A percentile compares a stretch with the other conserved stretches of the same genome.
Evolutionary conservation across 164 flowering plant species (phyloP).

Genomic region (Nelumbo lutea): DNA sequence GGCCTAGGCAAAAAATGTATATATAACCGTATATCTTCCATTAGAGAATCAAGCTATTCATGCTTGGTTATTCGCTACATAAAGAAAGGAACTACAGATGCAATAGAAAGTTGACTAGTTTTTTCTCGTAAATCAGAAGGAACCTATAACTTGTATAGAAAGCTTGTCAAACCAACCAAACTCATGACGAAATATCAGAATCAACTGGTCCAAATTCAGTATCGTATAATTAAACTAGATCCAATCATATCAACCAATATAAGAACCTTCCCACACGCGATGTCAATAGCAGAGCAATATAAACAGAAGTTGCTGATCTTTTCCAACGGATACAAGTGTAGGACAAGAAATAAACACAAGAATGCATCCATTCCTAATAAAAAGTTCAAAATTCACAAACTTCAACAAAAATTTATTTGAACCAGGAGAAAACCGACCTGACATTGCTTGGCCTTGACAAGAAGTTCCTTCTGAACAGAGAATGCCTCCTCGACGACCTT

Average conservation of each 20-base stretch:
- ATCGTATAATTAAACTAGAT: not conserved
- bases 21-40: no score
- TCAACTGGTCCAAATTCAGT: not conserved
- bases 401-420: not conserved
- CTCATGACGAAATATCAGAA: not conserved
- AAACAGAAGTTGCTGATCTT: not conserved
- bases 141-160: no score
- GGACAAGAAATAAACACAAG: not conserved
- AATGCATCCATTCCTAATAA: not conserved
- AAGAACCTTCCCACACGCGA: not conserved
- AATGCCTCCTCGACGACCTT: conserved; percentile 65
- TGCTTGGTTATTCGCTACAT: no score
- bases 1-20: no score
- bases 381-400: not conserved
- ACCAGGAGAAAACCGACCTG: conserved; percentile 41
- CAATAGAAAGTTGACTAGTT: no score
- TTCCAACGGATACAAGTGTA: not conserved
- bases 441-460: conserved; percentile 62
- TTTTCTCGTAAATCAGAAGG: no score
- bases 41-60: no score
- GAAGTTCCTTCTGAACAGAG: conserved; percentile 64
- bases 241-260: not conserved
- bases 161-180: not conserved
- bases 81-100: no score
- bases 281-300: not conserved